phyloP scores from a whole-genome alignment of 2,329 filamentous ascomycete species.

The Aspergillus sojae region DNA sequence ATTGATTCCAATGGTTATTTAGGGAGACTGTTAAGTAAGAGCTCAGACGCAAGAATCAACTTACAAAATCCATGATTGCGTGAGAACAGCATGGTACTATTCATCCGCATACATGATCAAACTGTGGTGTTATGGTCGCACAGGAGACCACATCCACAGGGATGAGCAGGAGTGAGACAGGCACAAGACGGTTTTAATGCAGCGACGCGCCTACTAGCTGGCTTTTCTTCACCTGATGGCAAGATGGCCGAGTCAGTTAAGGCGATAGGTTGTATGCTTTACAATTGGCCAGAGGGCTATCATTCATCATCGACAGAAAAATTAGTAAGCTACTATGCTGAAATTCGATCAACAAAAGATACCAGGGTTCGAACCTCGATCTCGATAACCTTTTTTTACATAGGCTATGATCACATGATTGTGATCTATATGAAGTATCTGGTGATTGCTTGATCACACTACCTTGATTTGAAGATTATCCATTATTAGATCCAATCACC shows the following conservation, averaged over 20 bases:
- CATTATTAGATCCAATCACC: not conserved
- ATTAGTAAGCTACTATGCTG: no score
- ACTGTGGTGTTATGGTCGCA: constrained; percentile 5
- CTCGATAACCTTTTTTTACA: not conserved
- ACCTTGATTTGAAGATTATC: not conserved
- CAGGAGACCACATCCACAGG: not conserved
- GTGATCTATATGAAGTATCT: not conserved
- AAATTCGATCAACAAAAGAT: no score
- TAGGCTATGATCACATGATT: not conserved
- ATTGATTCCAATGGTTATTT: not conserved
- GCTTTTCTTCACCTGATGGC: not conserved
- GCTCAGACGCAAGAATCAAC: constrained; percentile 21
- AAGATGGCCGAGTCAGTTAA: not conserved
- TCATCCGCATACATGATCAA: constrained; percentile 16
- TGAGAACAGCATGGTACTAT: constrained; percentile 35
- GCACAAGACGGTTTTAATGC: not conserved
- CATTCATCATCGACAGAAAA: no score
- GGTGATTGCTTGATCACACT: not conserved
- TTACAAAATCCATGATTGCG: constrained; percentile 50
- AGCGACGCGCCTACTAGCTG: not conserved
- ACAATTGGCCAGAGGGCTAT: no score
- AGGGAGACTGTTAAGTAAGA: constrained; percentile 1
- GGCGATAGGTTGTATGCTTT: not conserved
- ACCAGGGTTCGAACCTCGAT: not conserved
- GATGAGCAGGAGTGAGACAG: no score